Conservation (phyloP, 176 grass and related monocot species). For the Typha latifolia region DNA sequence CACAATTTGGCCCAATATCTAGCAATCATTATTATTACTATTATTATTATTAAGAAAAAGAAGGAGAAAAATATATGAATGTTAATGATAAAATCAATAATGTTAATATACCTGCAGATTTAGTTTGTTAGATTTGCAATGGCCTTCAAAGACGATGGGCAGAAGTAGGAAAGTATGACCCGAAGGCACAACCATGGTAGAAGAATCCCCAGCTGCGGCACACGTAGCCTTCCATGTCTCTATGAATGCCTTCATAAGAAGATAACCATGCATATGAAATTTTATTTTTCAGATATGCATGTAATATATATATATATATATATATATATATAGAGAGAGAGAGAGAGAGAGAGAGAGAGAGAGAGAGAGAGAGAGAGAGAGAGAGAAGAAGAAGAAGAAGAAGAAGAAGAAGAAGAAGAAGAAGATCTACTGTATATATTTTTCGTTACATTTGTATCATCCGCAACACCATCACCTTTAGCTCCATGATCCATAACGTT, state of each 20-base stretch:
- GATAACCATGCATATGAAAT: background rate
- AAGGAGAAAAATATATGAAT: conserved; percentile 17
- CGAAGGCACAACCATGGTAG: conserved; percentile 27
- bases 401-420: too few relatives aligned
- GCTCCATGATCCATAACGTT: conserved; percentile 38
- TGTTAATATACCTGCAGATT: too few relatives aligned
- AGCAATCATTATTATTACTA: background rate
- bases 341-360: too few relatives aligned
- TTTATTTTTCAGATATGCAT: background rate
- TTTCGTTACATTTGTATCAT: conserved; percentile 46
- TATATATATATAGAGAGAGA: too few relatives aligned
- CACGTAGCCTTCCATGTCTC: conserved; percentile 31
- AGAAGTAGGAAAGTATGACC: conserved; percentile 24
- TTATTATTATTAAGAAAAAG: background rate
- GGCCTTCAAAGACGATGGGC: conserved; percentile 28
- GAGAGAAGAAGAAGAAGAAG: too few relatives aligned
- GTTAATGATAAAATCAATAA: conserved; percentile 9
- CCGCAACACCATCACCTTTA: conserved; percentile 24
- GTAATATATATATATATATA: too few relatives aligned
- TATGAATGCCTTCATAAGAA: conserved; percentile 33
- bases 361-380: too few relatives aligned
- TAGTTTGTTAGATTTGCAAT: conserved; percentile 11
- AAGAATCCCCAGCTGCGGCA: conserved; percentile 5
- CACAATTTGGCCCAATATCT: conserved; percentile 25
- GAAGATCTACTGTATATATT: too few relatives aligned